These are phyloP conservation scores for Macrophomina pseudophaseolina DNA, from an alignment of 2,329 filamentous ascomycete genomes.

Conservation along the genomic window DNA sequence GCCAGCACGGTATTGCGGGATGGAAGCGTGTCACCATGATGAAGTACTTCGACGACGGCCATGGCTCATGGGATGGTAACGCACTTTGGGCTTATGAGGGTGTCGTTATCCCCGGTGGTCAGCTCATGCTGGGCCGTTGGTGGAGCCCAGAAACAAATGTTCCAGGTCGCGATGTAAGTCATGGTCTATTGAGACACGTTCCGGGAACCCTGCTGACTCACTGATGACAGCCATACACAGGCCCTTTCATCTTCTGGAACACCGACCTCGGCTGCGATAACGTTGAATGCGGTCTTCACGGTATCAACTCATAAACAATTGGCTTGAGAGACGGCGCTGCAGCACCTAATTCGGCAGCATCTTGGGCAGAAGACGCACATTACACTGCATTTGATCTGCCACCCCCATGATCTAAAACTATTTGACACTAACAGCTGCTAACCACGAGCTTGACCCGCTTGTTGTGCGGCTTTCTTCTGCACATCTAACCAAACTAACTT, in stretches of 20 bases:
- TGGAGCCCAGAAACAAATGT: constrained; percentile 44
- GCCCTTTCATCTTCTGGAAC: constrained; percentile 52
- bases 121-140: constrained; percentile 56
- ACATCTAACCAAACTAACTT: neutral
- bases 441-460: neutral
- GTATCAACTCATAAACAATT: too few species aligned
- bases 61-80: constrained; percentile 36
- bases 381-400: too few species aligned
- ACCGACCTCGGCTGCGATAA: constrained; percentile 33
- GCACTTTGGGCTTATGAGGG: constrained; percentile 57
- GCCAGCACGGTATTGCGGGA: constrained; percentile 56
- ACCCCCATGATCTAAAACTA: neutral
- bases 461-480: neutral
- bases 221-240: constrained; percentile 39
- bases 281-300: neutral
- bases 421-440: neutral
- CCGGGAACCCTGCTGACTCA: constrained; percentile 23
- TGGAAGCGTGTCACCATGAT: constrained; percentile 62
- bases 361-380: too few species aligned
- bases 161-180: constrained; percentile 30
- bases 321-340: neutral
- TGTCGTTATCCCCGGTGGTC: constrained; percentile 53
- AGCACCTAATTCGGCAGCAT: neutral
- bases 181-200: neutral
- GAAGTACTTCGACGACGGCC: constrained; percentile 51